phyloP scores from a whole-genome alignment of 2,329 filamentous ascomycete genomes.

The Verticillium dahliae region DNA sequence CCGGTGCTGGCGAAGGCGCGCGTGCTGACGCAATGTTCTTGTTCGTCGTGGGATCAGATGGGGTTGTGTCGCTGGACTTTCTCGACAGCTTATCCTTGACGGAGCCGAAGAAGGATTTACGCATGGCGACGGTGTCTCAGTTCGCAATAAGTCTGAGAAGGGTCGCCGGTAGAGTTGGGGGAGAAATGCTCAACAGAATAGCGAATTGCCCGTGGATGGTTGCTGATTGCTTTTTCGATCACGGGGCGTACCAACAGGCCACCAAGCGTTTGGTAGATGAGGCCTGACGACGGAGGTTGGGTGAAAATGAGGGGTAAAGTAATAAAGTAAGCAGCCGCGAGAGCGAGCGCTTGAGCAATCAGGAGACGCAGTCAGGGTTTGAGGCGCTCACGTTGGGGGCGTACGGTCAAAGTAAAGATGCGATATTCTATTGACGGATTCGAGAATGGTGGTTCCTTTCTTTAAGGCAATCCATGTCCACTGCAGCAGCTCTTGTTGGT shows the following conservation, averaged over 20 bases:
- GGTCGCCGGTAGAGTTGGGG: neutral
- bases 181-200: neutral
- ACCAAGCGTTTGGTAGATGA: neutral
- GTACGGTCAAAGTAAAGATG: neutral
- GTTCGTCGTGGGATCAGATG: neutral
- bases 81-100: conserved; percentile 27
- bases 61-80: conserved; percentile 9
- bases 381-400: neutral
- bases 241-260: too few species aligned
- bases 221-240: too few species aligned
- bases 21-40: neutral
- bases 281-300: neutral
- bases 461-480: neutral
- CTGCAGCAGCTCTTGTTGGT: neutral
- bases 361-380: neutral
- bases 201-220: too few species aligned
- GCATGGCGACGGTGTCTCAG: neutral
- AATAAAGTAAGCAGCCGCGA: neutral
- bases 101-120: conserved; percentile 20
- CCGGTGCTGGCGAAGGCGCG: neutral
- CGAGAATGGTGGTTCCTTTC: neutral
- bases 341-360: neutral
- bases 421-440: neutral
- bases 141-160: neutral
- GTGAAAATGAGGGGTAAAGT: neutral